These are phyloP conservation scores for Tephrocybe sp. DNA, from an alignment of 768 basidiomycete genomes.

Conservation along the genomic window DNA sequence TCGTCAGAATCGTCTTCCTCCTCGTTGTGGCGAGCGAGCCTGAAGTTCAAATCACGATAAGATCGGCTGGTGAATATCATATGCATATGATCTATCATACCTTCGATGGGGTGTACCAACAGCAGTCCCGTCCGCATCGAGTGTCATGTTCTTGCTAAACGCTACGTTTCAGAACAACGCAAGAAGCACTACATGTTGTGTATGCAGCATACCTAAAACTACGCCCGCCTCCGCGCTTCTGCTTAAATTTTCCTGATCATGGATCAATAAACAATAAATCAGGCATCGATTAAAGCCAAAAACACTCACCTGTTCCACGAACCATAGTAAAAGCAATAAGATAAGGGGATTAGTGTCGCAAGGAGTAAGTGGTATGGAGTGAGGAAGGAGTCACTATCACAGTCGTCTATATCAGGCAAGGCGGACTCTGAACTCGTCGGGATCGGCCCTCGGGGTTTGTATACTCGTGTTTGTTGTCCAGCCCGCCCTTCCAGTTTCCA, in stretches of 20 bases:
- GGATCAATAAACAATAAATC: too few relatives aligned
- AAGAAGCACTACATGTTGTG: conserved; percentile 4
- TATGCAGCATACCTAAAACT: conserved; percentile 60
- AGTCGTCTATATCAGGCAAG: conserved; percentile 15
- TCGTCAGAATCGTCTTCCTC: conserved; percentile 34
- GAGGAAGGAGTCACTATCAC: conserved; percentile 10
- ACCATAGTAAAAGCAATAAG: conserved; percentile 33
- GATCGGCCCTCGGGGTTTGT: conserved; percentile 5
- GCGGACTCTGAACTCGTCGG: conserved; percentile 17
- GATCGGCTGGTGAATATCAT: background rate
- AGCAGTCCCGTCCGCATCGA: conserved; percentile 57
- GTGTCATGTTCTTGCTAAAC: conserved; percentile 54
- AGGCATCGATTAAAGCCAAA: background rate
- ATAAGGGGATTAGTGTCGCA: conserved; percentile 7
- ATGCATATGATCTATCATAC: conserved; percentile 30
- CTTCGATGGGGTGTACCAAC: conserved; percentile 34
- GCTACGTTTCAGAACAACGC: conserved; percentile 8
- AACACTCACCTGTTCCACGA: conserved; percentile 43
- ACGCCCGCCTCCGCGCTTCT: conserved; percentile 85
- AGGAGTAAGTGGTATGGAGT: conserved; percentile 1
- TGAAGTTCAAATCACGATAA: conserved; percentile 12
- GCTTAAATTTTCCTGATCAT: conserved; percentile 72
- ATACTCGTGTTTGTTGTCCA: conserved; percentile 10
- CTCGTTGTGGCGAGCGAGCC: conserved; percentile 18
- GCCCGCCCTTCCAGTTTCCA: conserved; percentile 11